Evolutionary conservation across 163 green algal species (phyloP), one percentile per base, ranked within the genome.

Genomic region (Scenedesmus sp.): DNA sequence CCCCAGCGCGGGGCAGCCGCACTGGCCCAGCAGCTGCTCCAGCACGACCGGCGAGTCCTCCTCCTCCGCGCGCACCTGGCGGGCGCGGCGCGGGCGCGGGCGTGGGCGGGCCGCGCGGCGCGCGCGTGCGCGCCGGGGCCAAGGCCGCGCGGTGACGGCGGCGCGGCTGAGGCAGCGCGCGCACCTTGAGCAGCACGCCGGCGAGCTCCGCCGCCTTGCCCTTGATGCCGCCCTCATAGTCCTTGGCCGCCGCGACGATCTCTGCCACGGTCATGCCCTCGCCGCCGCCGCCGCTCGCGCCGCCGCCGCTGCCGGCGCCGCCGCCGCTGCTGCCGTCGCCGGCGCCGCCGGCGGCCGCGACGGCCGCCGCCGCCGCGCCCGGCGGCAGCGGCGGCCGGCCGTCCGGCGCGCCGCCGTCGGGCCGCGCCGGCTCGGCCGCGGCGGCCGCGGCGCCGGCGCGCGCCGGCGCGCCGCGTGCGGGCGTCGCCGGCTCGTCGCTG

Each of bases 11-110:
- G 77, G 34, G 22, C 79, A 51, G 18, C 50, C 76, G 2, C 60
- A 65, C 0, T 29, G 9, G 0, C 1, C 26, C 28, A 76, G 53
- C 57, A 73, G 67, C 75, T 48, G 48, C 53, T 64, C 44, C 11
- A 76, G 50, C 42, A 76, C 48, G 18, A 34, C 64, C 9, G 34
- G 5, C 29, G 54, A 31, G 5, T 76, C 45, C 56, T 63, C 45
- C 20, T 76, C 78, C 28, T 47, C 56, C 11, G 60, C 70, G 45
- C 73, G 54, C 47, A 83, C 56, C 80, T 87, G 39, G 39, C 7
- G 6, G 39, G 39, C 7, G 39, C n/a, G n/a, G n/a, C n/a, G n/a
- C n/a, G n/a, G n/a, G n/a, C n/a, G n/a, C n/a, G n/a, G n/a, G n/a
- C n/a, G n/a, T n/a, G n/a, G n/a, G n/a, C n/a, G n/a, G n/a, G 14